Evolutionary conservation across 768 basidiomycete species (phyloP).

Genomic region (Suillus decipiens): DNA sequence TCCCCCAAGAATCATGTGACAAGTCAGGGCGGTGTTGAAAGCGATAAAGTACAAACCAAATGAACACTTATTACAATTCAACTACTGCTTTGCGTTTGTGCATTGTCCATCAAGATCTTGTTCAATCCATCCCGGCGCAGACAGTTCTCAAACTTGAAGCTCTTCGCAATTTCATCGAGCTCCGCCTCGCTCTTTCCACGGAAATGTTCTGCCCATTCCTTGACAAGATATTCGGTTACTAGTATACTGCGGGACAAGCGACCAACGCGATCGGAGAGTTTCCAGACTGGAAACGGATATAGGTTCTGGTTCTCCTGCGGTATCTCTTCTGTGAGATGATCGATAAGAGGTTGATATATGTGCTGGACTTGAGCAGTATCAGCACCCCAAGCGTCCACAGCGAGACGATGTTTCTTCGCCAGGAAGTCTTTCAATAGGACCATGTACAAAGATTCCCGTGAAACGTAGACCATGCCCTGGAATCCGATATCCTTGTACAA

Average conservation of each 20-base stretch:
- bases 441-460: constrained; percentile 69
- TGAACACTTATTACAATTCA: background rate
- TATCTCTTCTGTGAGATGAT: constrained; percentile 61
- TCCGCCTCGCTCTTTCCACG: constrained; percentile 56
- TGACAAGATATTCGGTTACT: constrained; percentile 67
- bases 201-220: constrained; percentile 76
- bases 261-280: constrained; percentile 51
- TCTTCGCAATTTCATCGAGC: constrained; percentile 70
- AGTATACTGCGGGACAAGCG: constrained; percentile 70
- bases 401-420: constrained; percentile 75
- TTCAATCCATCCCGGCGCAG: constrained; percentile 68
- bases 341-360: constrained; percentile 64
- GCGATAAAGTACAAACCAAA: background rate
- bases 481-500: constrained; percentile 86
- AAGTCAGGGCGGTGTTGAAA: background rate
- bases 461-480: constrained; percentile 81
- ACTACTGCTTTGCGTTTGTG: constrained; percentile 20
- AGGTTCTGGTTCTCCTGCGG: constrained; percentile 50
- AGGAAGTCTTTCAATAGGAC: constrained; percentile 68
- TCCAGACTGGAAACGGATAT: constrained; percentile 70
- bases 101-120: constrained; percentile 48
- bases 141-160: constrained; percentile 74
- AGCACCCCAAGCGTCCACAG: constrained; percentile 78
- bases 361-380: constrained; percentile 57
- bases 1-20: too few species aligned